Evolutionary conservation across 495 filamentous ascomycete species (phyloP).

Genomic region (Trichoderma gamsii): DNA sequence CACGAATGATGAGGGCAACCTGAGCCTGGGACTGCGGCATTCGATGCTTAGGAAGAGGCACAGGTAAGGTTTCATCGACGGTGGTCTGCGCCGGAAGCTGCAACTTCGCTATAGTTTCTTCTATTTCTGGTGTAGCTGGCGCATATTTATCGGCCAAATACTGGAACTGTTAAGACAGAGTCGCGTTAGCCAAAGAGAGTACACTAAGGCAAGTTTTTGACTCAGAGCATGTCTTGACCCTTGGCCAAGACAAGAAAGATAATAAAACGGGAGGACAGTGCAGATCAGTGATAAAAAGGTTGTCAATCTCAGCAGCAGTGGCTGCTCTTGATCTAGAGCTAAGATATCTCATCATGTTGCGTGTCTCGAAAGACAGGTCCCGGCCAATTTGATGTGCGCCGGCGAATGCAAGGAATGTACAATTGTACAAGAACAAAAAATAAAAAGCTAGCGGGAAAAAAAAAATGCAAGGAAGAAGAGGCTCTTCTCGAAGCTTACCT

Average conservation of each 20-base stretch:
- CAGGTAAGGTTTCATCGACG: constrained; percentile 38
- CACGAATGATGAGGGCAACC: constrained; percentile 48
- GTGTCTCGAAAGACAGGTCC: not conserved
- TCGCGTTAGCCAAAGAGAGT: constrained; percentile 6
- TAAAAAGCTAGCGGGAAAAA: constrained; percentile 19
- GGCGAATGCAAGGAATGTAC: not conserved
- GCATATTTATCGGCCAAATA: constrained; percentile 54
- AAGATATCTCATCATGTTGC: constrained; percentile 54
- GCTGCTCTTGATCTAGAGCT: constrained; percentile 70
- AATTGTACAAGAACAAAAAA: constrained; percentile 17
- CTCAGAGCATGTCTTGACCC: constrained; percentile 12
- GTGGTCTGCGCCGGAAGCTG: constrained; percentile 47
- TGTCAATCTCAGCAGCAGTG: constrained; percentile 47
- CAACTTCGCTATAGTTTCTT: constrained; percentile 47
- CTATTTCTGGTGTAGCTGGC: constrained; percentile 44
- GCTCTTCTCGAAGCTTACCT: constrained; percentile 35
- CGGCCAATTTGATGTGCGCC: not conserved
- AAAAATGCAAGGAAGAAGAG: constrained; percentile 11
- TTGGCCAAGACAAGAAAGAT: constrained; percentile 10
- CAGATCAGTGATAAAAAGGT: constrained; percentile 25
- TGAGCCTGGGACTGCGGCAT: constrained; percentile 43
- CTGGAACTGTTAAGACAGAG: constrained; percentile 37
- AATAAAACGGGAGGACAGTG: constrained; percentile 28
- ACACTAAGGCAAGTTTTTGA: constrained; percentile 20
- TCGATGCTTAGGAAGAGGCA: constrained; percentile 44